phyloP scores from a whole-genome alignment of 768 basidiomycete genomes.

The Ephemerocybe angulata region DNA sequence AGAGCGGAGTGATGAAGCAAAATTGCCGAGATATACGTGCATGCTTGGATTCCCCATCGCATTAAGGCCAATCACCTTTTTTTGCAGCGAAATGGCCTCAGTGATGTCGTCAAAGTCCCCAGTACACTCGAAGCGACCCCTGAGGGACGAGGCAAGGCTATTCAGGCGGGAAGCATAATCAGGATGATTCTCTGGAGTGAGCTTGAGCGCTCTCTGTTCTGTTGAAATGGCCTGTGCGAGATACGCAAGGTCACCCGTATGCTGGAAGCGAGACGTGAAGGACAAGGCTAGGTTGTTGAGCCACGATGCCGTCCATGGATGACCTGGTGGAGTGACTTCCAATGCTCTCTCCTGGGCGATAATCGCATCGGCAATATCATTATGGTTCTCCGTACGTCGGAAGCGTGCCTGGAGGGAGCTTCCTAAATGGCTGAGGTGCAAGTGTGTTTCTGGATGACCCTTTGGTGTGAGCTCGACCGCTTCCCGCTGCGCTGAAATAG shows the following conservation, averaged over 20 bases:
- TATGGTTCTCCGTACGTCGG: conserved; percentile 6
- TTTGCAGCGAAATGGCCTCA: background rate
- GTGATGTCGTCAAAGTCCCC: background rate
- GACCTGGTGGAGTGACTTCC: background rate
- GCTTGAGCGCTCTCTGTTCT: background rate
- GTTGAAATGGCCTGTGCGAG: background rate
- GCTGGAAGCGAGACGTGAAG: conserved; percentile 11
- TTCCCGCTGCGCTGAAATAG: conserved; percentile 8
- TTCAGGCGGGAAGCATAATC: background rate
- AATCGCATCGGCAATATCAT: background rate
- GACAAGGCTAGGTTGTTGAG: conserved; percentile 11
- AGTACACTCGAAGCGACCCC: background rate
- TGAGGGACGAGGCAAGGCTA: background rate
- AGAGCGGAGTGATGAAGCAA: too few species aligned
- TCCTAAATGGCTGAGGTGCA: background rate
- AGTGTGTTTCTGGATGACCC: background rate
- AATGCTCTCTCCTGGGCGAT: background rate
- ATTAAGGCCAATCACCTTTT: background rate
- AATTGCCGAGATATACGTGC: background rate
- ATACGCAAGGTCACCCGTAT: background rate
- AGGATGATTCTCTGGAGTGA: background rate
- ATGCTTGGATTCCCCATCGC: background rate
- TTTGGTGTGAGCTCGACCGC: conserved; percentile 9
- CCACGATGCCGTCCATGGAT: too few species aligned
- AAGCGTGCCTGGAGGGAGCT: conserved; percentile 16